Percentiles rank a stretch among this genome's conserved stretches.
phyloP scores from a whole-genome alignment of 352 stramenopile species.

The Globisporangium perplexum region DNA sequence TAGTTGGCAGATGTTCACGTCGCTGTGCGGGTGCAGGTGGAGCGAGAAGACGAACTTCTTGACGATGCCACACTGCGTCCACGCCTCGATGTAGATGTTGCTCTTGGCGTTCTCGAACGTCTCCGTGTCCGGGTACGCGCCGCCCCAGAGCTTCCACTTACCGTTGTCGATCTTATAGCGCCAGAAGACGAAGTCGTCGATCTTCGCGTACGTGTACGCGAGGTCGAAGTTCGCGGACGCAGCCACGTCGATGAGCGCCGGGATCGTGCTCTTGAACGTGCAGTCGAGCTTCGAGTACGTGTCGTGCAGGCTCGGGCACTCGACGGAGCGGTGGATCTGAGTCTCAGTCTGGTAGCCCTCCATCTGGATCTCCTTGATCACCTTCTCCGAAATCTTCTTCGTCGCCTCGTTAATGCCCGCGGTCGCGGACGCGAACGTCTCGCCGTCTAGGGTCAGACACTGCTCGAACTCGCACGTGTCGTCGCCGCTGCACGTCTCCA shows the following conservation, averaged over 20 bases:
- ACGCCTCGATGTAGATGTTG: slow-evolving; percentile 49
- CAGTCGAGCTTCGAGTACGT: slow-evolving; percentile 21
- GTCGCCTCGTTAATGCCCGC: slow-evolving; percentile 25
- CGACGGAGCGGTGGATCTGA: slow-evolving; percentile 54
- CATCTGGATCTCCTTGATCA: slow-evolving; percentile 28
- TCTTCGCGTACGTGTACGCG: neutral
- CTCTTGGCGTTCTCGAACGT: slow-evolving; percentile 36
- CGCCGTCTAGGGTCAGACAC: slow-evolving; percentile 46
- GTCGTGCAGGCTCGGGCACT: slow-evolving; percentile 37
- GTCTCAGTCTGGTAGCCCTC: slow-evolving; percentile 42
- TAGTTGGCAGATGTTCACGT: slow-evolving; percentile 38
- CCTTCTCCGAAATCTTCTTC: slow-evolving; percentile 22
- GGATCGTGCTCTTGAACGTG: slow-evolving; percentile 25
- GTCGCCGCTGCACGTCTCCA: slow-evolving; percentile 28
- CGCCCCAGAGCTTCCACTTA: slow-evolving; percentile 23
- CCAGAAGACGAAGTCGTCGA: slow-evolving; percentile 54
- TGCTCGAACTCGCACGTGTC: slow-evolving; percentile 35
- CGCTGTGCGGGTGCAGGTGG: slow-evolving; percentile 41
- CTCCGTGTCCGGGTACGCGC: slow-evolving; percentile 15
- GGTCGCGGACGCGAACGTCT: slow-evolving; percentile 33
- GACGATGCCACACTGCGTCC: slow-evolving; percentile 51
- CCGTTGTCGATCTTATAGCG: slow-evolving; percentile 43
- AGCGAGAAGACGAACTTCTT: slow-evolving; percentile 41
- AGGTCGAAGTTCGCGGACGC: slow-evolving; percentile 13
- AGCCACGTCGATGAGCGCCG: slow-evolving; percentile 23